These are phyloP conservation scores for Monosporozyma unispora DNA, from an alignment of 805 yeast genomes.

Conservation along the genomic window DNA sequence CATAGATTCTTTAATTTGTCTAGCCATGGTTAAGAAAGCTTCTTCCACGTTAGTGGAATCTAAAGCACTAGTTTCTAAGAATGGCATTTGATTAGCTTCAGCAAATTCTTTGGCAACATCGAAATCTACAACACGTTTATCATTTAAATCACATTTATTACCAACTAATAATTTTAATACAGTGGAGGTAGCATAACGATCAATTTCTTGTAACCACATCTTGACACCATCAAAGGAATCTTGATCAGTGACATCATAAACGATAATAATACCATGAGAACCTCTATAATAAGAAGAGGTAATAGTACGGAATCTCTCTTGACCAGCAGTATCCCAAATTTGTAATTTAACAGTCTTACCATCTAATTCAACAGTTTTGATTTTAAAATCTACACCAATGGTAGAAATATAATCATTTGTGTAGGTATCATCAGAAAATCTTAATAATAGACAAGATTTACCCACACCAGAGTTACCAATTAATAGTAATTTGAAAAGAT, in stretches of 20 bases:
- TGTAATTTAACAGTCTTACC: constrained; percentile 96
- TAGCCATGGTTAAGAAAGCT: constrained; percentile 97
- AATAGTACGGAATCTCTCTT: constrained; percentile 95
- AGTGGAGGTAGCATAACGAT: constrained; percentile 95
- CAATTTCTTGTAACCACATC: constrained; percentile 98
- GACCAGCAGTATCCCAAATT: constrained; percentile 99
- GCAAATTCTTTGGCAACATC: constrained; percentile 97
- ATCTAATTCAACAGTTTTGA: constrained; percentile 84
- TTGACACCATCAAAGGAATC: constrained; percentile 93
- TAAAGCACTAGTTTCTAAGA: constrained; percentile 92
- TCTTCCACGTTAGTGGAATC: constrained; percentile 95
- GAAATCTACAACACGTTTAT: constrained; percentile 91
- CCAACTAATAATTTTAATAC: constrained; percentile 94
- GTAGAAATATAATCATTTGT: constrained; percentile 96
- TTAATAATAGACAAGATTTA: constrained; percentile 84
- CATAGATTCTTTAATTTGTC: constrained; percentile 95
- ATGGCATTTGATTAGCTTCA: constrained; percentile 81
- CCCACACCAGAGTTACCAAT: constrained; percentile 99
- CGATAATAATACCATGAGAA: constrained; percentile 96
- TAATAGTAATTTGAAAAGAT: constrained; percentile 84
- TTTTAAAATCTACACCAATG: constrained; percentile 92
- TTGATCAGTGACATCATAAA: constrained; percentile 96
- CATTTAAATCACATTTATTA: constrained; percentile 88
- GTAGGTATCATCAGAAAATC: constrained; percentile 96
- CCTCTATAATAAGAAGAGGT: constrained; percentile 97